Evolutionary conservation across 2,329 filamentous ascomycete genomes (phyloP).

Genomic region (Ustilaginoidea virens): DNA sequence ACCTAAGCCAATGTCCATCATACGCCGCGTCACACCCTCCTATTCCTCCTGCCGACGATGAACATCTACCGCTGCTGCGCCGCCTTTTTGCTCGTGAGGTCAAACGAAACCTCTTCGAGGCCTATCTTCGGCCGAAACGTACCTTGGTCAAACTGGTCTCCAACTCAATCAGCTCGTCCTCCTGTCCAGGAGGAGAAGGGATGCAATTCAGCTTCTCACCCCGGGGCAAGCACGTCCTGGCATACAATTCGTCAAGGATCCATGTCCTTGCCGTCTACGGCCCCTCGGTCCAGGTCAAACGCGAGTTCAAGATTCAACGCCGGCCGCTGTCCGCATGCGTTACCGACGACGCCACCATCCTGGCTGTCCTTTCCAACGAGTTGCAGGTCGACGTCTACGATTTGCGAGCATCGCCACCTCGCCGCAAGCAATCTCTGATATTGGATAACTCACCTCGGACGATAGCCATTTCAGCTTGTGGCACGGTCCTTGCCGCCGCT

Average conservation of each 20-base stretch:
- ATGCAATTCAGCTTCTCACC: constrained; percentile 74
- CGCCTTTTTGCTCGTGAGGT: constrained; percentile 52
- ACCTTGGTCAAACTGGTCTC: constrained; percentile 70
- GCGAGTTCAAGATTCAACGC: constrained; percentile 67
- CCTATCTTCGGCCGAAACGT: constrained; percentile 53
- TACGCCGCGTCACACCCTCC: constrained; percentile 34
- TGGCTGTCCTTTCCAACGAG: constrained; percentile 68
- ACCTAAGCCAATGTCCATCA: constrained; percentile 45
- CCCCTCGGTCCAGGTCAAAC: constrained; percentile 44
- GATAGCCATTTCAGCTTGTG: constrained; percentile 68
- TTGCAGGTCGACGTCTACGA: constrained; percentile 82
- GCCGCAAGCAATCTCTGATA: constrained; percentile 57
- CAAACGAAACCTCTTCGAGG: constrained; percentile 64
- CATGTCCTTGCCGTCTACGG: constrained; percentile 57
- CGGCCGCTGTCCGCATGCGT: constrained; percentile 65
- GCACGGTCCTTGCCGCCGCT: constrained; percentile 67
- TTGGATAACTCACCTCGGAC: constrained; percentile 66
- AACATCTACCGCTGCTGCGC: constrained; percentile 45
- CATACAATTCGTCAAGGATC: constrained; percentile 74
- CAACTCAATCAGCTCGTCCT: constrained; percentile 70
- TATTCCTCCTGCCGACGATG: constrained; percentile 23
- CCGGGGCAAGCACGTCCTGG: constrained; percentile 57
- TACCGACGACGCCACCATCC: constrained; percentile 57
- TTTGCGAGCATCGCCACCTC: constrained; percentile 46
- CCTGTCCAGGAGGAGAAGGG: constrained; percentile 68